Percentiles rank a stretch among this genome's conserved stretches.
Evolutionary conservation across 108 stramenopile genomes (phyloP).

Genomic region (Cylindrotheca closterium): DNA sequence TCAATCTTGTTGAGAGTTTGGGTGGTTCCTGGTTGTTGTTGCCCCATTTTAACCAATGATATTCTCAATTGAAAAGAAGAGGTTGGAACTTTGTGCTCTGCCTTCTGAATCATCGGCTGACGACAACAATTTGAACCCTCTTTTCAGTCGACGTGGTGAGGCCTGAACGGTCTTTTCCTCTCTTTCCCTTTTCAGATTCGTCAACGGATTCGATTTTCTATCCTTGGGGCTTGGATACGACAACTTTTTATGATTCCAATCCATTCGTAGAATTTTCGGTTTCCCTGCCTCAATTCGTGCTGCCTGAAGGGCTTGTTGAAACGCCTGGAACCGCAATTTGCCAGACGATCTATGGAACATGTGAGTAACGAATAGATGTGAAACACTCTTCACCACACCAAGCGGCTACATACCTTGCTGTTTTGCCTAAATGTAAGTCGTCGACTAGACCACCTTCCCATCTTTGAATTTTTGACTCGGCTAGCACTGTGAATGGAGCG

Average conservation of each 20-base stretch:
- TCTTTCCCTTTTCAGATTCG: too few relatives aligned
- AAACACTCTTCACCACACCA: neutral
- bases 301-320: slow-evolving; percentile 67
- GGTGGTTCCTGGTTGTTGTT: too few relatives aligned
- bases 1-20: too few relatives aligned
- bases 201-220: too few relatives aligned
- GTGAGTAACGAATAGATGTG: neutral
- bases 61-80: too few relatives aligned
- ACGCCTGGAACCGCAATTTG: slow-evolving; percentile 40
- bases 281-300: slow-evolving; percentile 68
- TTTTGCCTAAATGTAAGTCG: slow-evolving; percentile 77
- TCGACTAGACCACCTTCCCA: slow-evolving; percentile 80
- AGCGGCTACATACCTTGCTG: slow-evolving; percentile 32
- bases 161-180: too few relatives aligned
- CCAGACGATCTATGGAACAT: slow-evolving; percentile 28
- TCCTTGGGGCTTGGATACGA: too few relatives aligned
- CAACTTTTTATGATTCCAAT: slow-evolving; percentile 77
- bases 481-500: slow-evolving; percentile 73
- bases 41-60: too few relatives aligned
- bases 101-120: too few relatives aligned
- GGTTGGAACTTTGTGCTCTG: too few relatives aligned
- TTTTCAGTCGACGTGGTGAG: too few relatives aligned
- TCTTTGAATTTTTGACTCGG: slow-evolving; percentile 48
- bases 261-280: slow-evolving; percentile 76
- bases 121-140: too few relatives aligned